Conservation (phyloP, 2,329 filamentous ascomycete species). For the Xylaria sp. region DNA sequence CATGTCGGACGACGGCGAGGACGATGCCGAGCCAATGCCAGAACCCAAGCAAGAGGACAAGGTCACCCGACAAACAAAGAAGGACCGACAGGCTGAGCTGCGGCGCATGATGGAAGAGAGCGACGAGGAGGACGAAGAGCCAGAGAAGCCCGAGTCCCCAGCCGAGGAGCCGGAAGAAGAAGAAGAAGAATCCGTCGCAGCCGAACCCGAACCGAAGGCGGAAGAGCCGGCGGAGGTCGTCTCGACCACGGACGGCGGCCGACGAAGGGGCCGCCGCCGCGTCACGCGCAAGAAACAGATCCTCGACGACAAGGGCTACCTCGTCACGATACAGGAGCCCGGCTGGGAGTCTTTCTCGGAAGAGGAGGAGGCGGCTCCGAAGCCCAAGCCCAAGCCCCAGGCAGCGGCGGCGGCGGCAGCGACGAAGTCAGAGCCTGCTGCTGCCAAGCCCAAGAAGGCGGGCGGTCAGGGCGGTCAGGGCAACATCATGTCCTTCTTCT, state of each 20-base stretch:
- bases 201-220: slow-evolving; percentile 29
- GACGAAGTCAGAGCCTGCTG: slow-evolving; percentile 26
- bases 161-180: slow-evolving; percentile 36
- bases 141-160: slow-evolving; percentile 26
- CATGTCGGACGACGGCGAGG: slow-evolving; percentile 39
- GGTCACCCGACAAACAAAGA: slow-evolving; percentile 28
- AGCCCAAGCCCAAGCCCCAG: slow-evolving; percentile 28
- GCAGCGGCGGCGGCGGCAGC: too few species aligned
- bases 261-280: slow-evolving; percentile 36
- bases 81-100: slow-evolving; percentile 35
- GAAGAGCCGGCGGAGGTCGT: slow-evolving; percentile 36
- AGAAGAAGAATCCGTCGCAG: slow-evolving; percentile 22
- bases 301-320: slow-evolving; percentile 40
- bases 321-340: slow-evolving; percentile 39
- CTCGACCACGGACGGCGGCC: slow-evolving; percentile 32
- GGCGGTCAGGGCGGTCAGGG: slow-evolving; percentile 33
- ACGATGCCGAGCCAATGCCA: slow-evolving; percentile 32
- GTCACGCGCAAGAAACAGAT: slow-evolving; percentile 39
- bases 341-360: slow-evolving; percentile 42
- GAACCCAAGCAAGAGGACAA: slow-evolving; percentile 28
- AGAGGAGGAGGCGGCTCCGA: slow-evolving; percentile 33
- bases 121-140: slow-evolving; percentile 36
- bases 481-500: slow-evolving; percentile 42
- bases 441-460: slow-evolving; percentile 33
- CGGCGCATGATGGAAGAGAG: slow-evolving; percentile 41